Evolutionary conservation across 441 rosid species (phyloP), one percentile per base, ranked within the genome.

Genomic region (Populus hybrid): DNA sequence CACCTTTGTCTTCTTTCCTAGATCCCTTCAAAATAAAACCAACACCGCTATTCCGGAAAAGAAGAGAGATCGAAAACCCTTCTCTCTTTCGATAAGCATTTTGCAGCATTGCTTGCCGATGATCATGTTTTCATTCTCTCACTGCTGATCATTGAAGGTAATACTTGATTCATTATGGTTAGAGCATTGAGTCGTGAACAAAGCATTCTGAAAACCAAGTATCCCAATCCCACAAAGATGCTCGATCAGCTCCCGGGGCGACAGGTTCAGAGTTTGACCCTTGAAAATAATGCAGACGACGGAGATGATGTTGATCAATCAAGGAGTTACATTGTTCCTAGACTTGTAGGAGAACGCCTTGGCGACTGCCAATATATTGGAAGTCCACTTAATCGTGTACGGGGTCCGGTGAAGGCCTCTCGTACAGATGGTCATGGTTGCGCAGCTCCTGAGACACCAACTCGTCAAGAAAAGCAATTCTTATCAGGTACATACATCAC

Each of bases 151-250:
- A 76, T 76, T 71, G 76, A 23, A 40, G 34, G 59, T 0, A 18
- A 70, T 18, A 24, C 61, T 23, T 26, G 7, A 9, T 50, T 72
- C 76, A 85, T 74, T 73, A 90, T 93, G 98, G 93, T 89, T 63
- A 82, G 87, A 69, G 84, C 94, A 71, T 77, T 90, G 65, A 86
- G 85, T 63, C 86, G 86, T 10, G 82, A 88, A 73, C 69, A 66
- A n/a, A 89, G 85, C 83, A 75, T 79, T 35, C 79, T 78, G 71
- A 82, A 68, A 75, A 72, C 87, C 1, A 86, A 71, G 78, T 89
- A 93, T 67, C 82, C 85, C 78, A 42, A 75, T 21, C 34, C 84
- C 63, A 85, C 75, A 69, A 85, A 70, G 76, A 86, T 84, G 90
- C 80, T 80, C 74, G 91, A 89, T 3, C 61, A 16, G 9, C 73